Evolutionary conservation across 345 rosid species (phyloP), one percentile per base, ranked within the genome.

Genomic region (Bretschneidera sinensis): DNA sequence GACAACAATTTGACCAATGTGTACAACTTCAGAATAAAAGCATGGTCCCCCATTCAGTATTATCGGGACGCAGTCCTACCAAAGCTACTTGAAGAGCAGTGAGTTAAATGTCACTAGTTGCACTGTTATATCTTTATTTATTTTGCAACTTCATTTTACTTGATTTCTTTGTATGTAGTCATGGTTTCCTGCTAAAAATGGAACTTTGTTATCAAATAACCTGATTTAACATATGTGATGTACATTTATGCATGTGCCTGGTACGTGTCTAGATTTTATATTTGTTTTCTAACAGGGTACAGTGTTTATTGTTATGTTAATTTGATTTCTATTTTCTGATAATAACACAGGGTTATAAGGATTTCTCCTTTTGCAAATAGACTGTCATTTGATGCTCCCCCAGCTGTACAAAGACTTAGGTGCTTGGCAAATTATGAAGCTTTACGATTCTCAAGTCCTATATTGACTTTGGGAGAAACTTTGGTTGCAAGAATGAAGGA

Each of bases 301-400:
- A 51, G 45, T 47, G 55, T 22, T 63, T 55, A 60, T 24, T 57
- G 35, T 35, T 65, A 55, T 56, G 64, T 47, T 31, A 21, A 52
- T 43, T 43, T 47, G 45, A 39, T 39, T 39, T 39, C 14, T 33
- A 22, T 18, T 64, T 70, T 70, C 63, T 65, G 52, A 24, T 16
- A 61, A 62, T 71, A 68, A 56, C 47, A 39, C 92, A 95, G 99
- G 92, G 67, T 95, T 35, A 82, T 95, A 75, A 77, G 97, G 84
- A 95, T 95, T 74, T 91, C 97, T 61, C 99, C 99, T 33, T 95
- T 95, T 73, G 99, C 99, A 56, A 91, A 95, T 78, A 84, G 99
- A 64, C 83, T 95, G 65, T 95, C 99, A 43, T 85, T 87, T 82
- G 95, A 91, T 75, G 94, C 91, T 67, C 99, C 99, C 54, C 82